These are phyloP conservation scores for Pseudonectria buxi DNA, from an alignment of 2,329 filamentous ascomycete species.

Conservation along the genomic window DNA sequence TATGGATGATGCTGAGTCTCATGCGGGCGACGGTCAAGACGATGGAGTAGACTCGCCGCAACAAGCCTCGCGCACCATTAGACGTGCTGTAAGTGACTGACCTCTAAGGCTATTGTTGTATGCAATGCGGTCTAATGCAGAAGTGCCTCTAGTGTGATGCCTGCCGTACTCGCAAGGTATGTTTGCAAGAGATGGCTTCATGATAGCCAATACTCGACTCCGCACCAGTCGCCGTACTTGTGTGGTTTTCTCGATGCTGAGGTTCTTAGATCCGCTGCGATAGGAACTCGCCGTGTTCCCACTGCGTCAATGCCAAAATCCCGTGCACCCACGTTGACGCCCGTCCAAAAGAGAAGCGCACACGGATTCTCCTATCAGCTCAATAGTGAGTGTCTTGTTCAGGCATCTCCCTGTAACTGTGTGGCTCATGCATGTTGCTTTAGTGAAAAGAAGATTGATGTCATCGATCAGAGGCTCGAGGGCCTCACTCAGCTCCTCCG, in stretches of 20 bases:
- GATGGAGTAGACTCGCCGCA: constrained; percentile 10
- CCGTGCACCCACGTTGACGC: constrained; percentile 28
- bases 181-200: constrained; percentile 3
- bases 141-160: constrained; percentile 22
- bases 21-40: constrained; percentile 8
- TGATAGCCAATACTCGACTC: not conserved
- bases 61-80: not conserved
- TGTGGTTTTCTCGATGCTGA: not conserved
- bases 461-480: constrained; percentile 30
- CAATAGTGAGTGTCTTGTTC: constrained; percentile 27
- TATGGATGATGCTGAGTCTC: constrained; percentile 12
- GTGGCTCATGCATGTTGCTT: not conserved
- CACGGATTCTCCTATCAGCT: constrained; percentile 29
- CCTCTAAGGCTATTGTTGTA: constrained; percentile 1
- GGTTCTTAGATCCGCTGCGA: constrained; percentile 29
- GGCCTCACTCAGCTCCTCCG: constrained; percentile 27
- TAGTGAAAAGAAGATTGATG: constrained; percentile 33
- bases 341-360: constrained; percentile 30
- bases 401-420: not conserved
- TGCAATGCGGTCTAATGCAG: not conserved
- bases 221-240: not conserved
- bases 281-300: constrained; percentile 30
- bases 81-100: constrained; percentile 15
- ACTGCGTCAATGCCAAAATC: constrained; percentile 31
- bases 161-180: constrained; percentile 28